Evolutionary conservation across 1,284 basidiomycete species (phyloP).

Genomic region (Ceratobasidium sp.): DNA sequence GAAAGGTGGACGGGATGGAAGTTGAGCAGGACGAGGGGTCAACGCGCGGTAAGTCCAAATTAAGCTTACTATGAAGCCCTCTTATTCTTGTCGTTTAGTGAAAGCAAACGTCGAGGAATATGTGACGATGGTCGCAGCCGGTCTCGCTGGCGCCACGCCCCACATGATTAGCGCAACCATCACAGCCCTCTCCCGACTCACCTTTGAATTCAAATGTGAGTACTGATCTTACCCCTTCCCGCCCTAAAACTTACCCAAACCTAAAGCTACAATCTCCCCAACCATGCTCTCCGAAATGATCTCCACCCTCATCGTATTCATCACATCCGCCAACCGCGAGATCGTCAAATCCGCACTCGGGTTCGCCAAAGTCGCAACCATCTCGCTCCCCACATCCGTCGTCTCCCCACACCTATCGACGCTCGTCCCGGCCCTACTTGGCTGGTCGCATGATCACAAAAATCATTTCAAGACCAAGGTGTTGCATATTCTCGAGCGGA

Average conservation of each 20-base stretch:
- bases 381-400: conserved; percentile 79
- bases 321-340: conserved; percentile 94
- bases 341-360: conserved; percentile 98
- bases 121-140: conserved; percentile 97
- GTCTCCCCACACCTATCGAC: conserved; percentile 80
- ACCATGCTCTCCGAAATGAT: conserved; percentile 90
- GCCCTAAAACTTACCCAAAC: background rate
- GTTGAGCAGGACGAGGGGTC: conserved; percentile 65
- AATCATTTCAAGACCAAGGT: conserved; percentile 99
- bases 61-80: background rate
- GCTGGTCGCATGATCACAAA: conserved; percentile 97
- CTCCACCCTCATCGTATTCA: conserved; percentile 88
- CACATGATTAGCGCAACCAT: conserved; percentile 99
- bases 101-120: conserved; percentile 91
- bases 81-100: conserved; percentile 60
- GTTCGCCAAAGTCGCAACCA: conserved; percentile 93
- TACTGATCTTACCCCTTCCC: background rate
- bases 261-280: conserved; percentile 74
- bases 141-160: conserved; percentile 91
- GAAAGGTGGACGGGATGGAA: conserved; percentile 84
- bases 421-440: conserved; percentile 87
- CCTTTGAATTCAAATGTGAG: conserved; percentile 96
- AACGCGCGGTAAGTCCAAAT: conserved; percentile 63
- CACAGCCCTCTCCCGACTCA: conserved; percentile 90
- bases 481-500: conserved; percentile 95